Evolutionary conservation across 352 stramenopile species (phyloP), one percentile per base, ranked within the genome.

Genomic region (Phytophthora brassicae): DNA sequence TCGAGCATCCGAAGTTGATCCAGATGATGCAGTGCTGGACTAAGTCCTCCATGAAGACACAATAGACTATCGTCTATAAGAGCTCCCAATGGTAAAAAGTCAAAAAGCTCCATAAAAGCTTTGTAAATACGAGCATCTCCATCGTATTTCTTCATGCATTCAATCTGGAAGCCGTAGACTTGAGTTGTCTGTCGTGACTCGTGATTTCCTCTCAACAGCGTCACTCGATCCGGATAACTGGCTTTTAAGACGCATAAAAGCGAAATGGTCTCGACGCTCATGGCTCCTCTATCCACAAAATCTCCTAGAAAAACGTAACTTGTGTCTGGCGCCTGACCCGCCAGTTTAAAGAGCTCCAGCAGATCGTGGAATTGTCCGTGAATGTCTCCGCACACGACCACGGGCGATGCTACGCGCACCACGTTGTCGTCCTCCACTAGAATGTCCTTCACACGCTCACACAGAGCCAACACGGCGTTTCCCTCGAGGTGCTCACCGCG

Each of bases 311-410:
- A 99, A 24, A 99, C 75, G 67, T 93, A 97, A 51, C 74, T 91
- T 17, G 81, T 94, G 24, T 82, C 68, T 1, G 94, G 89, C 28
- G 94, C 90, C 51, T 87, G 84, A 16, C 95, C 96, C 42, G 88
- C 81, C 9, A 97, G 84, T 51, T 96, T 84, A 36, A 99, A 92
- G 35, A 98, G 77, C 61, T 97, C 88, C 7, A 99, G 60, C 33
- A 99, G 77, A 78, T 99, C 97, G 68, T 96, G 96, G 77, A 98
- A 99, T 76, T 99, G 97, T 12, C 97, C 97, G 72, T 99, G 97
- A 54, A 99, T 90, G 79, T 99, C 97, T 42, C 97, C 96, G 38
- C 90, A 92, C 22, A 96, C 81, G 17, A 78, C 87, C 42, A 97
- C 77, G 57, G 90, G 88, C 19, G 86, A 81, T n/a, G 52, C 43